phyloP scores from a whole-genome alignment of 306 rosid species.

The Casuarina equisetifolia region DNA sequence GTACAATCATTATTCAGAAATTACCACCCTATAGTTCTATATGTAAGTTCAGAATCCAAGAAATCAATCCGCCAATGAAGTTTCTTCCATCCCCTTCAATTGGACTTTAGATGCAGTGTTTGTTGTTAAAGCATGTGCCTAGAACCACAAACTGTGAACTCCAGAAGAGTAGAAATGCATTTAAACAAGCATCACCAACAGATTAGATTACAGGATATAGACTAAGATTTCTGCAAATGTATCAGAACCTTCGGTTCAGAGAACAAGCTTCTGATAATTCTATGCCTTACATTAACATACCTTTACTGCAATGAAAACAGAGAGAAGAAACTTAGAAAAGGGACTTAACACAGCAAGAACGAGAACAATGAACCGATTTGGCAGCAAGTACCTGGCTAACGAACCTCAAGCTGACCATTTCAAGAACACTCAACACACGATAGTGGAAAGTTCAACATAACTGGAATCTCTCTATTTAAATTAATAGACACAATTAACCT shows the following conservation, averaged over 20 bases:
- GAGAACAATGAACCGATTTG: background rate
- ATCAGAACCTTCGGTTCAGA: background rate
- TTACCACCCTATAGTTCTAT: background rate
- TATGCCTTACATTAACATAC: background rate
- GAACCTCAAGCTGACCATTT: background rate
- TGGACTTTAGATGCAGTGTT: background rate
- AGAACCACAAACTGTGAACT: background rate
- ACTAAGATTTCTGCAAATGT: background rate
- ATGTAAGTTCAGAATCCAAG: background rate
- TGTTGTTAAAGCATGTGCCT: background rate
- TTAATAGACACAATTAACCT: background rate
- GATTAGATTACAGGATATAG: background rate
- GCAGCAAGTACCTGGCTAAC: background rate
- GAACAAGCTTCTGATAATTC: no score
- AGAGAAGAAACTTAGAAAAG: background rate
- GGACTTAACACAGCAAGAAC: background rate
- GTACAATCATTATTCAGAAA: background rate
- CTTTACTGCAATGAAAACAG: background rate
- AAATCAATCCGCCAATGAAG: background rate
- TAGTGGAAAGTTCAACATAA: background rate
- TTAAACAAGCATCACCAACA: background rate
- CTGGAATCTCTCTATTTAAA: constrained; percentile 9
- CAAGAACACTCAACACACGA: background rate
- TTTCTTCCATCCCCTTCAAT: background rate
- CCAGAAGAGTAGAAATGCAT: background rate